Conservation (phyloP, 2,329 filamentous ascomycete genomes). For the Fusarium sp. region DNA sequence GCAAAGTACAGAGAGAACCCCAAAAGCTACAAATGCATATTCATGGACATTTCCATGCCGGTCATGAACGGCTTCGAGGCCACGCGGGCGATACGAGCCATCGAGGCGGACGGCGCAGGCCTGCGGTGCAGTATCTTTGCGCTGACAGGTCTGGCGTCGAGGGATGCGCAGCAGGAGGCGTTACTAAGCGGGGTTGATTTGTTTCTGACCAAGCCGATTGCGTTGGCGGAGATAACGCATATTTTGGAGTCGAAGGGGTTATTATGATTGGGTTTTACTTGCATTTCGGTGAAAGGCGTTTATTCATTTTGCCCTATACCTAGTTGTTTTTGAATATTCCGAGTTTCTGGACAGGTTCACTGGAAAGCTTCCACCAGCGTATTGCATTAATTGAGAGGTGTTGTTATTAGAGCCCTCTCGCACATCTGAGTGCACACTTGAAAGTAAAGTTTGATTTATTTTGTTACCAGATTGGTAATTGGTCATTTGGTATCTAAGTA, state of each 20-base stretch:
- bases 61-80: constrained; percentile 19
- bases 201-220: constrained; percentile 12
- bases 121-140: constrained; percentile 4
- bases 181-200: constrained; percentile 9
- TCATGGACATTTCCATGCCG: constrained; percentile 13
- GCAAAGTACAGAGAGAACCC: not conserved
- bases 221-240: not conserved
- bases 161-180: constrained; percentile 4
- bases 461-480: too few species aligned
- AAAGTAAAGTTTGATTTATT: too few species aligned
- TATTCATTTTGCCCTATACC: too few species aligned
- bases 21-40: not conserved
- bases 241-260: not conserved
- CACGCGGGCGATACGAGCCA: not conserved
- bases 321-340: too few species aligned
- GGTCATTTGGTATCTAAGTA: too few species aligned
- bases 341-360: too few species aligned
- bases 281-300: too few species aligned
- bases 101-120: not conserved
- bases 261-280: not conserved
- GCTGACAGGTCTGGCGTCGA: constrained; percentile 6
- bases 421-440: too few species aligned
- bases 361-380: too few species aligned
- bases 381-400: too few species aligned
- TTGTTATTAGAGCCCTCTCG: too few species aligned